Conservation (phyloP, 139 green algal species). For the Chlamydomonas sp. region DNA sequence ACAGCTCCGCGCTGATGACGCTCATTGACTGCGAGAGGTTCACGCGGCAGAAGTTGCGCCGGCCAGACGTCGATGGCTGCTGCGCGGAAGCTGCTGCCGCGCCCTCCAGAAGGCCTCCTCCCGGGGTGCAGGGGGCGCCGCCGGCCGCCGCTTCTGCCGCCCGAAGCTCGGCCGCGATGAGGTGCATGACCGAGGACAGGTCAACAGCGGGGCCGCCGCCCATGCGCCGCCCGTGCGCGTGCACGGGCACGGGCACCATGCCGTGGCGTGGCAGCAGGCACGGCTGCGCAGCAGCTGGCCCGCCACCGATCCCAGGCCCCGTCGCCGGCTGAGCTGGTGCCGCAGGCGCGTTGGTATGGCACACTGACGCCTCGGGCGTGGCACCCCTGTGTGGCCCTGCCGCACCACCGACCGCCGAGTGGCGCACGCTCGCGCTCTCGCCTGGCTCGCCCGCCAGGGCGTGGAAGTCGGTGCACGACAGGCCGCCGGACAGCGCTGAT, state of each 20-base stretch:
- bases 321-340: too few species aligned
- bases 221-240: too few species aligned
- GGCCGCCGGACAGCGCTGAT: background rate
- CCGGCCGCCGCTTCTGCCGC: too few species aligned
- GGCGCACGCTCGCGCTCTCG: too few species aligned
- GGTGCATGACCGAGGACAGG: conserved; percentile 3
- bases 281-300: background rate
- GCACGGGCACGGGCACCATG: background rate
- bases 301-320: too few species aligned
- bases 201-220: background rate
- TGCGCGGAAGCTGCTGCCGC: background rate
- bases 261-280: background rate
- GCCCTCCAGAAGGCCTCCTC: background rate
- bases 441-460: background rate
- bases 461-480: background rate
- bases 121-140: background rate
- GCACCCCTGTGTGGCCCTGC: background rate
- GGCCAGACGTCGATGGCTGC: background rate
- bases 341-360: background rate
- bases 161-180: background rate
- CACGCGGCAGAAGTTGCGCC: conserved; percentile 2
- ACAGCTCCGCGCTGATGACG: conserved; percentile 2
- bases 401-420: too few species aligned
- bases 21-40: conserved; percentile 13
- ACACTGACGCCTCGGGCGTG: background rate